phyloP scores from a whole-genome alignment of 805 yeast species.

The Candida yuanshanica region DNA sequence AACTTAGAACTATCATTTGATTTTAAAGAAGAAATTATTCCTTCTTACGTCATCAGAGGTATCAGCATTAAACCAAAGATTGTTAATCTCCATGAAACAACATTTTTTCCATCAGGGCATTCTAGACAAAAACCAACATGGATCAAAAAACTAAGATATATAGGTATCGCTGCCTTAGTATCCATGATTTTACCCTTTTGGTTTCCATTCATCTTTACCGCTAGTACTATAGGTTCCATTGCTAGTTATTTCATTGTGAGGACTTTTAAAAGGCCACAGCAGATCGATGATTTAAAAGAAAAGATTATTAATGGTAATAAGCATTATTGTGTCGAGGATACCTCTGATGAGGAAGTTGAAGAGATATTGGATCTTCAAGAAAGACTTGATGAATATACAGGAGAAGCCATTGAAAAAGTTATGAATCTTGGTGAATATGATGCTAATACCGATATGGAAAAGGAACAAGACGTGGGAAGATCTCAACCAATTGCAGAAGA shows the following conservation, averaged over 20 bases:
- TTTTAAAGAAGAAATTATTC: conserved; percentile 21
- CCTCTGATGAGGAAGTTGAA: conserved; percentile 4
- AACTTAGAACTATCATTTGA: conserved; percentile 34
- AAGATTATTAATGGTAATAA: not conserved
- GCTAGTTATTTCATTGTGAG: conserved; percentile 37
- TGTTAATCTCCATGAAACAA: conserved; percentile 42
- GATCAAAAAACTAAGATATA: conserved; percentile 18
- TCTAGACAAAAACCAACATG: conserved; percentile 9
- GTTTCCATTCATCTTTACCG: conserved; percentile 41
- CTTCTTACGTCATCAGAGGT: conserved; percentile 31
- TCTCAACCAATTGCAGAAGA: not conserved
- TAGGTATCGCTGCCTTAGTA: conserved; percentile 18
- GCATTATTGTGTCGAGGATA: not conserved
- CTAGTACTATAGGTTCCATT: conserved; percentile 27
- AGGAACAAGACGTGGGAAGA: not conserved
- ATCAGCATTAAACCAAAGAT: conserved; percentile 39
- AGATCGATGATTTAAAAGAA: conserved; percentile 8
- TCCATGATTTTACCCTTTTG: conserved; percentile 38
- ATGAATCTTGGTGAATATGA: conserved; percentile 20
- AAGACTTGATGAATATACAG: conserved; percentile 20
- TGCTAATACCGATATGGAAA: conserved; percentile 14
- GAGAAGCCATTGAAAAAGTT: conserved; percentile 21
- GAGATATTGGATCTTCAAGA: conserved; percentile 13
- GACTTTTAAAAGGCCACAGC: conserved; percentile 18
- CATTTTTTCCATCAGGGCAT: conserved; percentile 5